These are phyloP conservation scores for Inga oerstediana DNA, from an alignment of 306 rosid species.

Conservation along the genomic window DNA sequence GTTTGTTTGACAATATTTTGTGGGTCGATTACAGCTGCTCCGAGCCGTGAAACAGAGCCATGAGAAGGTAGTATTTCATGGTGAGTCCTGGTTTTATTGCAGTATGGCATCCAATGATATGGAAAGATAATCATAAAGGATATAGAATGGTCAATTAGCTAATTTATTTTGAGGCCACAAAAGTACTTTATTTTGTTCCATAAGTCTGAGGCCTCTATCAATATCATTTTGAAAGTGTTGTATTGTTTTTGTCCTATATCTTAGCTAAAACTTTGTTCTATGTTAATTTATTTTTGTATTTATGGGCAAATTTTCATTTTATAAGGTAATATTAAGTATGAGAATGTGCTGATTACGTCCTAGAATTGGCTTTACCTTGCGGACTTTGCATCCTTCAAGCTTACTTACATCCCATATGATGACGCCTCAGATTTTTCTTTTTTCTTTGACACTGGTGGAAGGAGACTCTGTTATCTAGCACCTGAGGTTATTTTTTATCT, in stretches of 20 bases:
- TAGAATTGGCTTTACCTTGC: conserved; percentile 98
- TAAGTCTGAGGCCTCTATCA: background rate
- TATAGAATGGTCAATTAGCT: conserved; percentile 16
- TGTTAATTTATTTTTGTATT: conserved; percentile 30
- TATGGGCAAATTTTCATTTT: conserved; percentile 28
- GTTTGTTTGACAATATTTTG: conserved; percentile 17
- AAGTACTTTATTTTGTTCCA: background rate
- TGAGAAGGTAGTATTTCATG: conserved; percentile 91
- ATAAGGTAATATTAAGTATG: conserved; percentile 92
- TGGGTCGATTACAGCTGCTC: conserved; percentile 68
- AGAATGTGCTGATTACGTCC: conserved; percentile 90
- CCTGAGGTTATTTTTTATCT: conserved; percentile 66
- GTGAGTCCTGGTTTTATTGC: conserved; percentile 50
- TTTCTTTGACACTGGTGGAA: conserved; percentile 96
- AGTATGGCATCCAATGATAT: conserved; percentile 7
- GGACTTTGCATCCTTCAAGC: conserved; percentile 94
- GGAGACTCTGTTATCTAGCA: conserved; percentile 96
- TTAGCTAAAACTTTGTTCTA: background rate
- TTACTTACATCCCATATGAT: conserved; percentile 91
- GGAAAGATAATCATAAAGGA: background rate
- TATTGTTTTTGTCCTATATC: background rate
- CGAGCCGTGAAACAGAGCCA: conserved; percentile 89
- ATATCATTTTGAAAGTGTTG: background rate
- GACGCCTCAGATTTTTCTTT: conserved; percentile 97
- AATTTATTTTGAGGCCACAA: conserved; percentile 5